A percentile compares a stretch with the other conserved stretches of the same genome.
Evolutionary conservation across 2,329 filamentous ascomycete species (phyloP).

Genomic region (Exophiala lecanii-corni): DNA sequence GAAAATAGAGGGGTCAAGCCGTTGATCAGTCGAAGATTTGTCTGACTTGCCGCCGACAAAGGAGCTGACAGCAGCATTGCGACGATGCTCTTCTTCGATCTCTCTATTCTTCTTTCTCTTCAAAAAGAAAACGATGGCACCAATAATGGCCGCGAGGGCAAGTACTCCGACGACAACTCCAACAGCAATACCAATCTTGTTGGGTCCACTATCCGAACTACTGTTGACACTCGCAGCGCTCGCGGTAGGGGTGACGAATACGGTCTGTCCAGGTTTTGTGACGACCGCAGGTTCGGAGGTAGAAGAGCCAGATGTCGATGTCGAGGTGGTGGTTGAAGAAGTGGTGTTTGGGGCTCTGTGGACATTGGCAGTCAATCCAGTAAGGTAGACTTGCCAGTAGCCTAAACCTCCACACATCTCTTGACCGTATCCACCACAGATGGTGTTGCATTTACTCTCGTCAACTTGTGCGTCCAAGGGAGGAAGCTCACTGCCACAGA

Average conservation of each 20-base stretch:
- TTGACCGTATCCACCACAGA: conserved; percentile 59
- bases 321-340: conserved; percentile 44
- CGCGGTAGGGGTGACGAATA: conserved; percentile 34
- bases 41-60: conserved; percentile 57
- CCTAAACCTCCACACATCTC: conserved; percentile 65
- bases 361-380: conserved; percentile 42
- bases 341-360: conserved; percentile 26
- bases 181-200: conserved; percentile 77
- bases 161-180: conserved; percentile 83
- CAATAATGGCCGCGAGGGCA: conserved; percentile 60
- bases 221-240: conserved; percentile 19
- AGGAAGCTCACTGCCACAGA: conserved; percentile 68
- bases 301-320: conserved; percentile 42
- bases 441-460: conserved; percentile 58
- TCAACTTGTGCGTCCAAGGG: conserved; percentile 50
- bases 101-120: conserved; percentile 70
- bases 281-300: conserved; percentile 17
- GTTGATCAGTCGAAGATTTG: conserved; percentile 72
- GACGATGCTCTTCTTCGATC: conserved; percentile 78
- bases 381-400: conserved; percentile 50
- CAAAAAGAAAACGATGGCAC: conserved; percentile 67
- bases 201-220: conserved; percentile 46
- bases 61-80: conserved; percentile 71
- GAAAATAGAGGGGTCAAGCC: conserved; percentile 79
- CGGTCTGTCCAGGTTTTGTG: conserved; percentile 31